Evolutionary conservation across 2,329 filamentous ascomycete genomes (phyloP).

Genomic region (Ophiocordyceps camponoti-saundersi): DNA sequence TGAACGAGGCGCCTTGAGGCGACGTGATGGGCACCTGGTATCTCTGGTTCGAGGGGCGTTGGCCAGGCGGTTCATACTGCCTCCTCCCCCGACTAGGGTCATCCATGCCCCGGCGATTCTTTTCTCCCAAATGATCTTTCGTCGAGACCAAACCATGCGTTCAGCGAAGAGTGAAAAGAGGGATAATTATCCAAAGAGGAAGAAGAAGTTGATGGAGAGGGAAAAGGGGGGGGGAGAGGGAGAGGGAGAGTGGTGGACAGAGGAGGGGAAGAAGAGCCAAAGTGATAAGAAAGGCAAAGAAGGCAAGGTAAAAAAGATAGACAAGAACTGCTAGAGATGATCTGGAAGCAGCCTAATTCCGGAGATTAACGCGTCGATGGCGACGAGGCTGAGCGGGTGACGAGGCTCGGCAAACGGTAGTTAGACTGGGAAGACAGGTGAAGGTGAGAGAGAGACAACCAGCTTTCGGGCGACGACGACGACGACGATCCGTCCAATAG

Average conservation of each 20-base stretch:
- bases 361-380: not conserved
- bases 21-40: slow-evolving; percentile 33
- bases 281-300: not conserved
- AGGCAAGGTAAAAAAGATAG: not conserved
- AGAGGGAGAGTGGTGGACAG: not conserved
- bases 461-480: not conserved
- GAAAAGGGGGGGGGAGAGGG: not conserved
- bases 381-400: not conserved
- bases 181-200: not conserved
- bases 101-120: slow-evolving; percentile 49
- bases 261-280: not conserved
- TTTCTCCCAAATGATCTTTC: not conserved
- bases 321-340: not conserved
- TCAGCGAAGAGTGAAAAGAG: not conserved
- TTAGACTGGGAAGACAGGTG: not conserved
- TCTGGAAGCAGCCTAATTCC: not conserved
- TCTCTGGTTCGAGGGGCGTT: slow-evolving; percentile 38
- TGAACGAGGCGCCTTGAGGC: slow-evolving; percentile 21
- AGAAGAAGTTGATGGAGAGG: no score
- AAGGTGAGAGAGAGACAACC: not conserved
- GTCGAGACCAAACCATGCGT: not conserved
- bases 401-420: not conserved
- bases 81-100: slow-evolving; percentile 55
- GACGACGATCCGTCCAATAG: not conserved
- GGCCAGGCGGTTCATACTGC: slow-evolving; percentile 56